Percentiles rank a stretch among this genome's conserved stretches.
Evolutionary conservation across 352 stramenopile genomes (phyloP).

Genomic region (Phytophthora kernoviae): DNA sequence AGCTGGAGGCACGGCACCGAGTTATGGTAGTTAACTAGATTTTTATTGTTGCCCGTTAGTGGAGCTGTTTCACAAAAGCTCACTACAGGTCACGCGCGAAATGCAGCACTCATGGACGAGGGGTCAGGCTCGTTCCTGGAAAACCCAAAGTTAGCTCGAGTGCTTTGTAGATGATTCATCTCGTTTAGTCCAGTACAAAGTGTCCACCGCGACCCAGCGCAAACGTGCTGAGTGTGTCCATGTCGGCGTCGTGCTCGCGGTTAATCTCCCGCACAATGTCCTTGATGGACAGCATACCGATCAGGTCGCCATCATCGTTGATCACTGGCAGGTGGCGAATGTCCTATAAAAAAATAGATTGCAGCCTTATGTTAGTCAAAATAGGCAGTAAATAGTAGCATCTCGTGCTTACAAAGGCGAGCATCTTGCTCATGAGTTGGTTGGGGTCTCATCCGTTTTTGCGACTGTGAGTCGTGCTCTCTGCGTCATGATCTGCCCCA

Average conservation of each 20-base stretch:
- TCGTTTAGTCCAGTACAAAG: slow-evolving; percentile 76
- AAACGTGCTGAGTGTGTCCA: slow-evolving; percentile 82
- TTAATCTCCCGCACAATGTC: slow-evolving; percentile 91
- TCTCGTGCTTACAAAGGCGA: slow-evolving; percentile 75
- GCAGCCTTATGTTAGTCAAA: too few species aligned
- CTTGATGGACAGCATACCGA: slow-evolving; percentile 96
- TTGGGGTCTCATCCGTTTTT: slow-evolving; percentile 86
- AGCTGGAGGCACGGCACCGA: neutral
- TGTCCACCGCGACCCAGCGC: slow-evolving; percentile 78
- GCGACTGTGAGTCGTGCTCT: slow-evolving; percentile 91
- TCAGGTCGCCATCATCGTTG: slow-evolving; percentile 88
- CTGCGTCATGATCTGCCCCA: slow-evolving; percentile 96
- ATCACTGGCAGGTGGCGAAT: slow-evolving; percentile 96
- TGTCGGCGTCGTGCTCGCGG: slow-evolving; percentile 76
- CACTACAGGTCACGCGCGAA: neutral
- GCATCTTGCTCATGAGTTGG: slow-evolving; percentile 96
- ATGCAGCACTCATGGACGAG: too few species aligned
- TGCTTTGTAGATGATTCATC: too few species aligned
- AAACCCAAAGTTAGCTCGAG: too few species aligned
- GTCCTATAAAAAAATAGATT: slow-evolving; percentile 75
- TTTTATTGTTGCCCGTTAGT: neutral
- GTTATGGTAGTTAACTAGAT: neutral
- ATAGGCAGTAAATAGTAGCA: too few species aligned
- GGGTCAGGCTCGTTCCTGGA: too few species aligned
- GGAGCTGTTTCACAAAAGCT: slow-evolving; percentile 1